Evolutionary conservation across 108 stramenopile species (phyloP), one percentile per base, ranked within the genome.

Genomic region (Fistulifera solaris): DNA sequence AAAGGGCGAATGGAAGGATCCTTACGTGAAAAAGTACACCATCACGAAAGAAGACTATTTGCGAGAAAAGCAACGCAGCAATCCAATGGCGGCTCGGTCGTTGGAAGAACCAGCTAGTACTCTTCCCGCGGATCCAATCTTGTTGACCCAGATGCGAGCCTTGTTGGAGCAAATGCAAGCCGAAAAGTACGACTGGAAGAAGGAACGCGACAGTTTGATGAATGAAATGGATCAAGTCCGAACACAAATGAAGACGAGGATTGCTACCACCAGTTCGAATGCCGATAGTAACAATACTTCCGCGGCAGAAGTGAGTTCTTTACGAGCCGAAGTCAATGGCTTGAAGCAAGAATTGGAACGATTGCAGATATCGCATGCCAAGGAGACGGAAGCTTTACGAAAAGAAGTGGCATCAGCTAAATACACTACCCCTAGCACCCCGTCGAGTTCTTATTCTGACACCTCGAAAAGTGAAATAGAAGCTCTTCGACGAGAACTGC

Each of bases 1-100:
- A 15, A 50, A 50, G 23, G 49, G 49, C 1, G 49, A 50, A 50
- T 50, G 49, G 49, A 50, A 50, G 21, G 49, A 50, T 15, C 49
- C 49, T 23, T 22, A 26, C 2, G 49, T 50, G 22, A 50, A 50
- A 22, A 50, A 50, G 10, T 26, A 50, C 49, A 22, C 23, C 23
- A 50, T 50, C 23, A 50, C 49, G 24, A 26, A 22, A 15, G 49
- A 50, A 22, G 49, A 50, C 26, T 26, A 26, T 4, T 22, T 26
- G 18, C 8, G 24, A 15, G 49, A 50, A 24, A 50, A 50, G 26
- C 31, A 35, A 35, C 31, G 31, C 8, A 6, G 3, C 31, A 35
- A 35, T 35, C 31, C 31, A 8, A 35, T 8, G 31, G 31, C 31
- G 6, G 31, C 8, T 3, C 3, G 31, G 31, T 35, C 31, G 3